Percentiles rank a stretch among this genome's conserved stretches.
Conservation (phyloP, 345 rosid species). For the Draba incana region DNA sequence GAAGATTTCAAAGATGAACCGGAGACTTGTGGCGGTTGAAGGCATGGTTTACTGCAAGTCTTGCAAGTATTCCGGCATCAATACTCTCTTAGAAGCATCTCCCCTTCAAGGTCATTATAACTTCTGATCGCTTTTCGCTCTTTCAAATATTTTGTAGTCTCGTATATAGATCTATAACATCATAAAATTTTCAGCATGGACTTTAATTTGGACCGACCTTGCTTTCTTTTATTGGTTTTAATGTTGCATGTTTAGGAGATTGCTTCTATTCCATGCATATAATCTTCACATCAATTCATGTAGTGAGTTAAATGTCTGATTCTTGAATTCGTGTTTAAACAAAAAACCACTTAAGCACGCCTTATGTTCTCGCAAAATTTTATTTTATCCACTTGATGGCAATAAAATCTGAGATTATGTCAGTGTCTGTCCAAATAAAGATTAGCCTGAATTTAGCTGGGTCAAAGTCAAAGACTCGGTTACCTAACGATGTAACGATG, state of each 20-base stretch:
- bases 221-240: background rate
- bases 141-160: background rate
- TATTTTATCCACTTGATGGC: background rate
- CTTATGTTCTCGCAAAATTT: background rate
- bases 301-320: background rate
- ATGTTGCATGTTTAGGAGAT: constrained; percentile 21
- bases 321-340: background rate
- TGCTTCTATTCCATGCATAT: background rate
- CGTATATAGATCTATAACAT: background rate
- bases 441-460: no score
- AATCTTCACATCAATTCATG: background rate
- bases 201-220: background rate
- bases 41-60: constrained; percentile 90
- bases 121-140: background rate
- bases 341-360: background rate
- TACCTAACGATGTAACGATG: constrained; percentile 11
- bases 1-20: constrained; percentile 30
- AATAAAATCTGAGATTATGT: background rate
- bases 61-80: constrained; percentile 72
- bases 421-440: background rate
- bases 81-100: constrained; percentile 69
- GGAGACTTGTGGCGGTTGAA: constrained; percentile 72
- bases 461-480: background rate
- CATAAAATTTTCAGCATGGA: background rate
- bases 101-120: constrained; percentile 61